Conservation (phyloP, 306 rosid genomes). For the Albizia julibrissin region DNA sequence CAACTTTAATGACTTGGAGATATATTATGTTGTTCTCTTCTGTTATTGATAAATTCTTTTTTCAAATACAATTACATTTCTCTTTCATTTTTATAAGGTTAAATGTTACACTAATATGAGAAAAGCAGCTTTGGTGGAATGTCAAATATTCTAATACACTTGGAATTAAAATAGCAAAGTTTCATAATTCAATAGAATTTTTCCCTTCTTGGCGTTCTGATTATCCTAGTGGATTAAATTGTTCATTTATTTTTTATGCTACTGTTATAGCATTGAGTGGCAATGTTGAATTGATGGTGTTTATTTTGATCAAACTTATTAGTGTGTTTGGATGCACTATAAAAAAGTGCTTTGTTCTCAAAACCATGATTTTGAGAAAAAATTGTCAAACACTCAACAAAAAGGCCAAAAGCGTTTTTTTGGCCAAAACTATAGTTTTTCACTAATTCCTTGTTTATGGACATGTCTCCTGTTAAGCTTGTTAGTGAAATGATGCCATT, state of each 20-base stretch:
- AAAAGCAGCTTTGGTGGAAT: neutral
- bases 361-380: too few relatives aligned
- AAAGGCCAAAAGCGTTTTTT: too few relatives aligned
- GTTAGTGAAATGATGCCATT: slow-evolving; percentile 89
- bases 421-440: too few relatives aligned
- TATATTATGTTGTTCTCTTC: neutral
- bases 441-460: slow-evolving; percentile 93
- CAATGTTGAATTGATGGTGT: neutral
- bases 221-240: neutral
- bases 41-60: neutral
- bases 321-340: too few relatives aligned
- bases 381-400: too few relatives aligned
- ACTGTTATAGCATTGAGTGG: neutral
- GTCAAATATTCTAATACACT: neutral
- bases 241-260: neutral
- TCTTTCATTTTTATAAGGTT: neutral
- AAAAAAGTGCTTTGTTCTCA: too few relatives aligned
- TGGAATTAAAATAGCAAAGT: neutral
- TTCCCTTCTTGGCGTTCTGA: neutral
- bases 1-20: neutral
- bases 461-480: slow-evolving; percentile 90
- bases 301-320: neutral
- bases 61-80: neutral
- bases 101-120: neutral
- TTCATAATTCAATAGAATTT: neutral